phyloP scores from a whole-genome alignment of 2,329 filamentous ascomycete genomes.

The Xylariaceae sp. region DNA sequence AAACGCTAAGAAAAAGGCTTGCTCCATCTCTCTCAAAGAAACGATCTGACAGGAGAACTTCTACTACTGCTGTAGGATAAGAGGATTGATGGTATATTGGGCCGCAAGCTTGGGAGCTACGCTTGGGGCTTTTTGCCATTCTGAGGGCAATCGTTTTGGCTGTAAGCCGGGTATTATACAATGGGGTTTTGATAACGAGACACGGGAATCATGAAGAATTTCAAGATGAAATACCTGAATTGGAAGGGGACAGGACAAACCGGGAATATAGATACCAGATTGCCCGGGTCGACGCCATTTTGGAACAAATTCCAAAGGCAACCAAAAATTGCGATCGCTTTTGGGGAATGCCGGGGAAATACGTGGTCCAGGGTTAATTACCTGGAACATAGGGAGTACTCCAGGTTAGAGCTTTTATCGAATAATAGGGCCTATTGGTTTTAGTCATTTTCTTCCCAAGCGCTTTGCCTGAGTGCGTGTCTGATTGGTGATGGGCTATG shows the following conservation, averaged over 20 bases:
- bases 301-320: too few relatives aligned
- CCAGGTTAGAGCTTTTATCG: too few relatives aligned
- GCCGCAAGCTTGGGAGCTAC: not conserved
- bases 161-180: not conserved
- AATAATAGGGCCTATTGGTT: too few relatives aligned
- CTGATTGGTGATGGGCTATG: too few relatives aligned
- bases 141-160: not conserved
- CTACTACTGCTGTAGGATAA: not conserved
- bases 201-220: not conserved
- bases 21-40: not conserved
- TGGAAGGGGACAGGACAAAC: not conserved
- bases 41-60: not conserved
- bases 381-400: too few relatives aligned
- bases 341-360: too few relatives aligned
- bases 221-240: not conserved
- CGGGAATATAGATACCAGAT: too few relatives aligned
- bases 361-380: too few relatives aligned
- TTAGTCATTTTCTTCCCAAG: too few relatives aligned
- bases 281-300: too few relatives aligned
- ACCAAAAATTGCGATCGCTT: too few relatives aligned
- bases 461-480: too few relatives aligned
- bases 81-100: not conserved
- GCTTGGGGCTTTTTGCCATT: not conserved
- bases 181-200: conserved; percentile 1
- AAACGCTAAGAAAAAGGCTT: not conserved